A percentile compares a stretch with the other conserved stretches of the same genome.
phyloP scores from a whole-genome alignment of 2,329 filamentous ascomycete genomes.

The Fusarium sp. region DNA sequence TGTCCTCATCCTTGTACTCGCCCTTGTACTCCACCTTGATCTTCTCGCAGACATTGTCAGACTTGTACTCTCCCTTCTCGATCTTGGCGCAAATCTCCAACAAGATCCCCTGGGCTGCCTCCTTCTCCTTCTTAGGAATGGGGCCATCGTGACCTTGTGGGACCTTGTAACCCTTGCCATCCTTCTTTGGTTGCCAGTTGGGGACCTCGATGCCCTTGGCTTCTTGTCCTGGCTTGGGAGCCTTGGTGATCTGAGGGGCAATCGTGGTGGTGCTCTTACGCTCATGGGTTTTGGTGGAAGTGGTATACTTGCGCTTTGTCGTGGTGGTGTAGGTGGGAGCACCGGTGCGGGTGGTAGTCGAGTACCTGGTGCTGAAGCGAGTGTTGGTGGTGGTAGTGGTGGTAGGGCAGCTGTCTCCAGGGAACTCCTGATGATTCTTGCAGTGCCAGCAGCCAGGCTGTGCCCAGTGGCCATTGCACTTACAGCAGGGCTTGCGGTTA shows the following conservation, averaged over 20 bases:
- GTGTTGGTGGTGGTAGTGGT: constrained; percentile 19
- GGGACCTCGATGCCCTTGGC: neutral
- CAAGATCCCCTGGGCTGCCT: neutral
- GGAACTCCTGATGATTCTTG: constrained; percentile 37
- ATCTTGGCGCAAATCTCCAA: constrained; percentile 13
- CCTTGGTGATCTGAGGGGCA: constrained; percentile 21
- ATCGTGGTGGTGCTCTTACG: constrained; percentile 20
- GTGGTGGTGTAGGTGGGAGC: constrained; percentile 12
- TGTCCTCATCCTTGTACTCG: constrained; percentile 18
- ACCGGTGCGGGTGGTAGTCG: constrained; percentile 15
- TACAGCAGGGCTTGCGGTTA: constrained; percentile 40
- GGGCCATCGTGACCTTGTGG: neutral
- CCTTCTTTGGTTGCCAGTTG: neutral
- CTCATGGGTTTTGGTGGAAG: constrained; percentile 25
- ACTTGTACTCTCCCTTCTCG: constrained; percentile 2
- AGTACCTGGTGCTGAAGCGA: constrained; percentile 14
- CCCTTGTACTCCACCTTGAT: constrained; percentile 1
- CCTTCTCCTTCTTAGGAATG: constrained; percentile 1
- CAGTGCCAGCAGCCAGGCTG: constrained; percentile 46
- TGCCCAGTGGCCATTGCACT: constrained; percentile 43
- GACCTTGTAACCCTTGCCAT: neutral
- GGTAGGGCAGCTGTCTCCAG: constrained; percentile 23
- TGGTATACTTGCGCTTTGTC: constrained; percentile 1
- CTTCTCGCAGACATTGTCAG: neutral
- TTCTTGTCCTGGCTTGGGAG: neutral